Evolutionary conservation across 495 filamentous ascomycete genomes (phyloP), one percentile per base, ranked within the genome.

Genomic region (Penicillium mononematosum): DNA sequence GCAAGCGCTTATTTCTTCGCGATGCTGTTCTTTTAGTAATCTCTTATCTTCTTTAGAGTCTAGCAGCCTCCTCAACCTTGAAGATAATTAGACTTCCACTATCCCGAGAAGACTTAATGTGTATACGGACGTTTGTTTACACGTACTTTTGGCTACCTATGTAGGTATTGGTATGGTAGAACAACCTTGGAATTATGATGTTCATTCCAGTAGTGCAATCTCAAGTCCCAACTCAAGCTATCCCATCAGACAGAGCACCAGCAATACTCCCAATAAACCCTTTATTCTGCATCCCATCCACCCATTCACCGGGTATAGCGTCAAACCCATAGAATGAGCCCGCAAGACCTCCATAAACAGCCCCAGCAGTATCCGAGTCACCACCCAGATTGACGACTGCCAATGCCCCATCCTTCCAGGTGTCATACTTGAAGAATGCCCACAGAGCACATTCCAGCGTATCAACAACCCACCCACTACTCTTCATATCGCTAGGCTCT

Each of bases 321-420:
- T 69, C 73, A 38, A 68, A 50, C 5, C 74, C 75, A 69, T 81
- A 78, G 58, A 67, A 79, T 2, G 69, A 70, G 1, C 76, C 77
- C 5, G 75, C 75, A 17, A 83, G 52, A 4, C 76, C 77, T 5
- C 78, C 81, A 60, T 78, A 79, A 32, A 81, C 69, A 5, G 78
- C 79, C 8, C 71, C 78, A 9, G 76, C 78, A 7, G 76, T 81
- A 64, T 83, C 81, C 8, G 78, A 70, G 70, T 82, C 78, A 53
- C 73, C 70, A 7, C 78, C 76, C 44, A 75, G 54, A 63, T 80
- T 82, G 0, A 80, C 79, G 4, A 70, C 74, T 32, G 62, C 70
- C 51, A 80, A 53, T 7, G 70, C 77, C 0, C 79, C 77, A 31
- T 74, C 67, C 42, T 65, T 64, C 63, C 78, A 80, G 6, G 50